phyloP scores from a whole-genome alignment of 371 early-diverging fungal species.

The Circinella minor region DNA sequence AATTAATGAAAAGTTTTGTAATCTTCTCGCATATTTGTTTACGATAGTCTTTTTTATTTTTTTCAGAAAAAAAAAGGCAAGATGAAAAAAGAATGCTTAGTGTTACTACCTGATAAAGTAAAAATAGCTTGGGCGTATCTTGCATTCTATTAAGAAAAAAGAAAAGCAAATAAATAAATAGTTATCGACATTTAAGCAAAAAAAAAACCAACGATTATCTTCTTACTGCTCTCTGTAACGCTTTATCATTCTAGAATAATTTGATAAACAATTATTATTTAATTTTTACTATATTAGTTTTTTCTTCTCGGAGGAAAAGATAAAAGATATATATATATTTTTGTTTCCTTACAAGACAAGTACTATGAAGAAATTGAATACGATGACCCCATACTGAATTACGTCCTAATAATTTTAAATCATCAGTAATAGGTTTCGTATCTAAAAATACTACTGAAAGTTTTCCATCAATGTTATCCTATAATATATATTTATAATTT shows the following conservation, averaged over 20 bases:
- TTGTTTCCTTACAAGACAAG: conserved; percentile 41
- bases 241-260: conserved; percentile 30
- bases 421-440: conserved; percentile 50
- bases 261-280: too few species aligned
- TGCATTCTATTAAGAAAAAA: conserved; percentile 27
- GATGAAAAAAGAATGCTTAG: not conserved
- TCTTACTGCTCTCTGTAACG: conserved; percentile 50
- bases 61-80: not conserved
- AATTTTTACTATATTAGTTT: too few species aligned
- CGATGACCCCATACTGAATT: conserved; percentile 51
- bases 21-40: not conserved
- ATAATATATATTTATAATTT: conserved; percentile 14
- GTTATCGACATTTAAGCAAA: not conserved
- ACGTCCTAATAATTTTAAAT: conserved; percentile 51
- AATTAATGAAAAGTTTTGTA: not conserved
- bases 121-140: conserved; percentile 52
- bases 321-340: not conserved
- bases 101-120: conserved; percentile 47
- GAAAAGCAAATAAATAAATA: not conserved
- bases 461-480: conserved; percentile 42
- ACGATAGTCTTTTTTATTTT: not conserved
- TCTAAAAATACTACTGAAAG: conserved; percentile 64
- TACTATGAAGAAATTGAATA: conserved; percentile 48
- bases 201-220: not conserved
- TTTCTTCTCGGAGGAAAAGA: too few species aligned